Evolutionary conservation across 148 eudicot species (phyloP).

Genomic region (Drosera capensis): DNA sequence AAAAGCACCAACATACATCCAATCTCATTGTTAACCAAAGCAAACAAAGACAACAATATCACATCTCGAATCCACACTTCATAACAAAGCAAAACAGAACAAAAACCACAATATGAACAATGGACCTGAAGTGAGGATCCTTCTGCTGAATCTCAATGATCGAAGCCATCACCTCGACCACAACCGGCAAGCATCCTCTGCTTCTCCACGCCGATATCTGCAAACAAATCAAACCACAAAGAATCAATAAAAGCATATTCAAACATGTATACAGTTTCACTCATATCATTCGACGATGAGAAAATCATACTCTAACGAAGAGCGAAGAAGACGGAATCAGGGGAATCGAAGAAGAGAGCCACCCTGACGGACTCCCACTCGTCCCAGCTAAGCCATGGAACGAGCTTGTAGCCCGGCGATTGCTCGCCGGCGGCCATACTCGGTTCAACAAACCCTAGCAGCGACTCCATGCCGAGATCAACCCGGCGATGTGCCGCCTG

Average conservation of each 20-base stretch:
- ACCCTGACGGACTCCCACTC: constrained; percentile 66
- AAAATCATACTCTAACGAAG: constrained; percentile 30
- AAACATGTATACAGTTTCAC: no score
- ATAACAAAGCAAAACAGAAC: neutral
- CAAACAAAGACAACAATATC: neutral
- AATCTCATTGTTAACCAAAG: neutral
- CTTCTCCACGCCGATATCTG: constrained; percentile 73
- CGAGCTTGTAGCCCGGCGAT: constrained; percentile 21
- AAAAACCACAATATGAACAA: neutral
- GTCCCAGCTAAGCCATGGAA: constrained; percentile 85
- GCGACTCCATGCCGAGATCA: neutral
- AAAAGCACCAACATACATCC: neutral
- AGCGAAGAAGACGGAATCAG: constrained; percentile 32
- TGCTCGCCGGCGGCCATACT: neutral
- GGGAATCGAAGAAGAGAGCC: constrained; percentile 48
- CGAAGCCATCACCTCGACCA: constrained; percentile 57
- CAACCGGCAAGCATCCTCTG: constrained; percentile 70
- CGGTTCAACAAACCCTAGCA: neutral
- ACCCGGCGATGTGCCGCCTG: no score
- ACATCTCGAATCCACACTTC: neutral
- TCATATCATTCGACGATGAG: neutral
- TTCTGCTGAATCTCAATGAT: constrained; percentile 63
- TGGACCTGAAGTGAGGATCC: constrained; percentile 53
- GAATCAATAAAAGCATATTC: no score
- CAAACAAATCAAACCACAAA: constrained; percentile 2